phyloP scores from a whole-genome alignment of 768 basidiomycete genomes.

The Harrya chromipes region DNA sequence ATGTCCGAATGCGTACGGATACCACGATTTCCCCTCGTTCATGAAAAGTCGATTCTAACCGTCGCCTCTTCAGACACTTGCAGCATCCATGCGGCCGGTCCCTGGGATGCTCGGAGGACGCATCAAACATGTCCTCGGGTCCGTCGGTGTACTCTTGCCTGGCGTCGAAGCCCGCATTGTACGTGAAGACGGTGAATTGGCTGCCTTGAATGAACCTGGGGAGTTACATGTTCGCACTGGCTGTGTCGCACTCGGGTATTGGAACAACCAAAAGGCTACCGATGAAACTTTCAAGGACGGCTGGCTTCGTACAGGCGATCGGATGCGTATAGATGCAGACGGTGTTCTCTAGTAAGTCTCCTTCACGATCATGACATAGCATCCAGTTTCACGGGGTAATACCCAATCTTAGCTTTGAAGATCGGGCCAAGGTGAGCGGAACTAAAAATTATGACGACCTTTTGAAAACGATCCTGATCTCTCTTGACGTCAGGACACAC shows the following conservation, averaged over 20 bases:
- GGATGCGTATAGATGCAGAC: constrained; percentile 56
- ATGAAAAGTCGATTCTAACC: neutral
- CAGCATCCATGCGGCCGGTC: constrained; percentile 41
- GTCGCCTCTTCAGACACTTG: constrained; percentile 47
- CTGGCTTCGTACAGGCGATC: constrained; percentile 77
- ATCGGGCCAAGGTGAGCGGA: constrained; percentile 62
- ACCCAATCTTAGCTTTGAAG: constrained; percentile 52
- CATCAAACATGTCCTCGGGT: constrained; percentile 38
- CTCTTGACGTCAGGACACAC: constrained; percentile 51
- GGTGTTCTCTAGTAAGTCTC: constrained; percentile 62
- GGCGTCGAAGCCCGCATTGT: constrained; percentile 63
- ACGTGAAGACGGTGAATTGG: constrained; percentile 56
- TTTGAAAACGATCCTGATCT: no score
- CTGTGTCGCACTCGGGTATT: constrained; percentile 66
- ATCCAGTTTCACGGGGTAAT: neutral
- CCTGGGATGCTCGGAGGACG: constrained; percentile 47
- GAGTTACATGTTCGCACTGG: constrained; percentile 59
- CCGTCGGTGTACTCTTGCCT: constrained; percentile 57
- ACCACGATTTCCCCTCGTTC: neutral
- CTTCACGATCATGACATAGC: neutral
- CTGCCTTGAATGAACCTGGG: constrained; percentile 54
- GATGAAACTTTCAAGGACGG: constrained; percentile 62
- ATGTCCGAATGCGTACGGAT: constrained; percentile 62
- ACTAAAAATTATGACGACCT: neutral
- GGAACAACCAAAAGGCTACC: constrained; percentile 66